Conservation (phyloP, 2,329 filamentous ascomycete genomes). For the Oidium heveae region DNA sequence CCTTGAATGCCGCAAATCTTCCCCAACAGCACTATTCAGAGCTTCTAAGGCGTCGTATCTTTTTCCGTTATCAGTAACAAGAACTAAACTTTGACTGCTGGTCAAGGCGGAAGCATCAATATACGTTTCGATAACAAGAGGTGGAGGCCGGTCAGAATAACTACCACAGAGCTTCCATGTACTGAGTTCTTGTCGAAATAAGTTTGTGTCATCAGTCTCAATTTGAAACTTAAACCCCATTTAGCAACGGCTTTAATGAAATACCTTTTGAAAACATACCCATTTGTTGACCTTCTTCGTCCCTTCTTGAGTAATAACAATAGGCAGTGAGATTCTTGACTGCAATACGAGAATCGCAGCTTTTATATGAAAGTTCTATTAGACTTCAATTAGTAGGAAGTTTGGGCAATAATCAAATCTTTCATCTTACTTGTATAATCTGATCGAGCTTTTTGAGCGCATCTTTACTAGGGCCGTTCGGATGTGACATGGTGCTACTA, state of each 20-base stretch:
- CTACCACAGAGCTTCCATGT: slow-evolving; percentile 64
- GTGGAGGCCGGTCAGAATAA: slow-evolving; percentile 50
- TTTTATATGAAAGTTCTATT: slow-evolving; percentile 81
- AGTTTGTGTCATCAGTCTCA: slow-evolving; percentile 76
- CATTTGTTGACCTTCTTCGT: slow-evolving; percentile 56
- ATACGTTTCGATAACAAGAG: slow-evolving; percentile 75
- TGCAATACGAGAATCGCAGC: slow-evolving; percentile 63
- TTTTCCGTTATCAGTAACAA: slow-evolving; percentile 72
- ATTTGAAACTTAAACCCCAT: slow-evolving; percentile 53
- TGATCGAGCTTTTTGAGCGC: slow-evolving; percentile 65
- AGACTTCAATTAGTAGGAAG: slow-evolving; percentile 1
- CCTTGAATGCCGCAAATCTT: slow-evolving; percentile 10
- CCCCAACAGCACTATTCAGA: slow-evolving; percentile 34
- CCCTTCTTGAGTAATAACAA: slow-evolving; percentile 28
- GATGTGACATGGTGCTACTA: slow-evolving; percentile 17
- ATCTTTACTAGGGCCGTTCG: slow-evolving; percentile 32
- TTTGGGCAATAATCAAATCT: not conserved
- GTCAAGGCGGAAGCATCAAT: slow-evolving; percentile 58
- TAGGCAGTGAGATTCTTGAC: slow-evolving; percentile 42
- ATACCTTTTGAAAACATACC: slow-evolving; percentile 26
- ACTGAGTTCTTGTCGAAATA: slow-evolving; percentile 56
- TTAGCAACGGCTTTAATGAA: slow-evolving; percentile 1
- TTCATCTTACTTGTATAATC: slow-evolving; percentile 52
- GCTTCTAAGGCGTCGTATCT: slow-evolving; percentile 80
- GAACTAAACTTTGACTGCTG: slow-evolving; percentile 64